Evolutionary conservation across 352 stramenopile genomes (phyloP).

Genomic region (Phytophthora citrophthora): DNA sequence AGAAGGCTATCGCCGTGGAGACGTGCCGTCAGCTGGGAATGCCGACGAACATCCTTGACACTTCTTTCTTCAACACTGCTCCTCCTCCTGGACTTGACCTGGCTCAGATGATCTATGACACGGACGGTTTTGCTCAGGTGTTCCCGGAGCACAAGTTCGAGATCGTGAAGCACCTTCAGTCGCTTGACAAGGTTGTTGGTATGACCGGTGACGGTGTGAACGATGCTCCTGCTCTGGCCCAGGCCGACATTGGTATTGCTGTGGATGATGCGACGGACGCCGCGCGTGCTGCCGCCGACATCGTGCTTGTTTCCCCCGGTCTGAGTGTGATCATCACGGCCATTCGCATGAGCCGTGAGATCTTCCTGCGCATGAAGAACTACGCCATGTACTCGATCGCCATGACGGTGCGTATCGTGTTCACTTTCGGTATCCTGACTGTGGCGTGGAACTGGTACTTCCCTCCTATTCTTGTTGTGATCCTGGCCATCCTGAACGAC

Average conservation of each 20-base stretch:
- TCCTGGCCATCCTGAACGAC: conserved; percentile 92
- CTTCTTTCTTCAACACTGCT: conserved; percentile 80
- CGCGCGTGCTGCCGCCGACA: conserved; percentile 87
- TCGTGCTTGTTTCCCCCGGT: conserved; percentile 90
- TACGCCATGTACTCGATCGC: conserved; percentile 93
- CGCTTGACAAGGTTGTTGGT: conserved; percentile 78
- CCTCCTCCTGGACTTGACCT: conserved; percentile 67
- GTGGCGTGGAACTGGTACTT: conserved; percentile 92
- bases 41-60: conserved; percentile 86
- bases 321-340: conserved; percentile 90
- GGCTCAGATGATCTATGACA: conserved; percentile 90
- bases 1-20: conserved; percentile 92
- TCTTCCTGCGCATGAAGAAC: conserved; percentile 93
- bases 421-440: conserved; percentile 88
- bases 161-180: conserved; percentile 91
- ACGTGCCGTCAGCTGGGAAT: conserved; percentile 92
- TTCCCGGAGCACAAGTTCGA: conserved; percentile 94
- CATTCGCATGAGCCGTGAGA: conserved; percentile 87
- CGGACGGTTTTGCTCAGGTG: conserved; percentile 94
- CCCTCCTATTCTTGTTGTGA: conserved; percentile 87
- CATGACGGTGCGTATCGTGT: conserved; percentile 89
- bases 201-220: conserved; percentile 93
- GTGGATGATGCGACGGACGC: conserved; percentile 91
- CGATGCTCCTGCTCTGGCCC: conserved; percentile 89
- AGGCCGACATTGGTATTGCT: conserved; percentile 93